These are phyloP conservation scores for Fusarium decemcellulare DNA, from an alignment of 2,329 filamentous ascomycete species.

Conservation along the genomic window DNA sequence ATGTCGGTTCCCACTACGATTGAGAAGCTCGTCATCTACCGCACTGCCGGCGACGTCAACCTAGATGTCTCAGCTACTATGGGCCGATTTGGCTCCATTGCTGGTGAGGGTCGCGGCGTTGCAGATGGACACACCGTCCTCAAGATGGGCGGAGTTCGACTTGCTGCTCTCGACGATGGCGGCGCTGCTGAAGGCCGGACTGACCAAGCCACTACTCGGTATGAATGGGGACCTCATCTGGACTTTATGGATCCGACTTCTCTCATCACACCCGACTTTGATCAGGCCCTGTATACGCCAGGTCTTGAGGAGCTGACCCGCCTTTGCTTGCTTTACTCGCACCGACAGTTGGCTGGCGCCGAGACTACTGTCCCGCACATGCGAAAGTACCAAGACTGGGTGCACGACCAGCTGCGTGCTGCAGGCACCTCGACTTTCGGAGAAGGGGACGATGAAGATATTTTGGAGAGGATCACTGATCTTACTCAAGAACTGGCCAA, in stretches of 20 bases:
- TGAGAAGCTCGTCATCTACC: conserved; percentile 39
- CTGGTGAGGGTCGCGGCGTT: conserved; percentile 3
- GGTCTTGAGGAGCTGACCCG: conserved; percentile 49
- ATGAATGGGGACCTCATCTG: conserved; percentile 50
- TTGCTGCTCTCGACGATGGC: conserved; percentile 43
- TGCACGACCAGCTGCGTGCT: conserved; percentile 39
- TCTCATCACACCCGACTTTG: conserved; percentile 38
- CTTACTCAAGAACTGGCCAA: conserved; percentile 13
- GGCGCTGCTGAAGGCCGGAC: conserved; percentile 30
- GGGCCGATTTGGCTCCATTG: conserved; percentile 9
- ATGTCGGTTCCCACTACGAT: conserved; percentile 45
- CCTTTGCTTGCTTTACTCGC: conserved; percentile 45
- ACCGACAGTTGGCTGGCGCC: conserved; percentile 9
- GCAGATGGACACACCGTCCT: conserved; percentile 1
- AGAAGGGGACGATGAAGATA: neutral
- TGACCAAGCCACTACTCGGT: conserved; percentile 46
- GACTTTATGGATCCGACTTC: conserved; percentile 47
- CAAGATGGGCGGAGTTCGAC: conserved; percentile 31
- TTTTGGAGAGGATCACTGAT: conserved; percentile 7
- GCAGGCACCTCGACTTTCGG: conserved; percentile 23
- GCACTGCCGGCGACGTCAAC: conserved; percentile 1
- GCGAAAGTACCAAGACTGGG: conserved; percentile 47
- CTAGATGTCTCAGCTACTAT: conserved; percentile 12
- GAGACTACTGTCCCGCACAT: conserved; percentile 43
- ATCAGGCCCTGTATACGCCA: conserved; percentile 19